phyloP scores from a whole-genome alignment of 2,329 filamentous ascomycete genomes.

The Fusarium ambrosium region DNA sequence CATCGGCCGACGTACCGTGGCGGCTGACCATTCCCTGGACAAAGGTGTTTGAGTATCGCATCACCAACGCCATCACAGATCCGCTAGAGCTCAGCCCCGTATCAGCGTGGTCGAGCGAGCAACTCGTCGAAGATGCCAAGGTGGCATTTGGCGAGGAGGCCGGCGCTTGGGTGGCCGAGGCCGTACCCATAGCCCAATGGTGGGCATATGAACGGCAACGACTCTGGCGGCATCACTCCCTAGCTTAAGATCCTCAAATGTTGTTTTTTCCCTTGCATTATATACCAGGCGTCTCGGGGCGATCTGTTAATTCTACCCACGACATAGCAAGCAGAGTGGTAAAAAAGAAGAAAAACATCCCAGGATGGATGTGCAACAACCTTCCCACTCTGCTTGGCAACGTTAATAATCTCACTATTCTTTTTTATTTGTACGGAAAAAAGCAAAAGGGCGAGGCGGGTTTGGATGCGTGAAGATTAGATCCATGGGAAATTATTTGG shows the following conservation, averaged over 20 bases:
- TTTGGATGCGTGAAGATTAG: not conserved
- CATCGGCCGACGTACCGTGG: constrained; percentile 50
- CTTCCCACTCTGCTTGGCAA: not conserved
- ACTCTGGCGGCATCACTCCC: constrained; percentile 41
- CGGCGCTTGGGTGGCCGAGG: constrained; percentile 49
- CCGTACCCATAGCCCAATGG: constrained; percentile 42
- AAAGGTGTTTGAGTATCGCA: constrained; percentile 50
- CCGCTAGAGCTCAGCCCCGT: constrained; percentile 47
- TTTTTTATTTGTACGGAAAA: constrained; percentile 1
- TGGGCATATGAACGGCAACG: constrained; percentile 44
- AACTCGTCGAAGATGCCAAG: constrained; percentile 40
- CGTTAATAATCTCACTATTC: constrained; percentile 3
- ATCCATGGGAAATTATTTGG: not conserved
- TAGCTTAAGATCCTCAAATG: constrained; percentile 17
- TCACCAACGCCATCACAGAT: constrained; percentile 49
- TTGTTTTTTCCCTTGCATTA: constrained; percentile 24
- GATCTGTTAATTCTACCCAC: constrained; percentile 14
- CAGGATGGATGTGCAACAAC: not conserved
- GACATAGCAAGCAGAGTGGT: not conserved
- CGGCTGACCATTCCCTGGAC: constrained; percentile 51
- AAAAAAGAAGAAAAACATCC: not conserved
- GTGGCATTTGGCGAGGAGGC: constrained; percentile 36
- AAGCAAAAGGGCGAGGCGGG: not conserved
- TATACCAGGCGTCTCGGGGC: constrained; percentile 30
- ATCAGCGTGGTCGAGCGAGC: constrained; percentile 45